Percentiles rank a stretch among this genome's conserved stretches.
phyloP scores from a whole-genome alignment of 441 rosid species.

The Populus trichocarpa region DNA sequence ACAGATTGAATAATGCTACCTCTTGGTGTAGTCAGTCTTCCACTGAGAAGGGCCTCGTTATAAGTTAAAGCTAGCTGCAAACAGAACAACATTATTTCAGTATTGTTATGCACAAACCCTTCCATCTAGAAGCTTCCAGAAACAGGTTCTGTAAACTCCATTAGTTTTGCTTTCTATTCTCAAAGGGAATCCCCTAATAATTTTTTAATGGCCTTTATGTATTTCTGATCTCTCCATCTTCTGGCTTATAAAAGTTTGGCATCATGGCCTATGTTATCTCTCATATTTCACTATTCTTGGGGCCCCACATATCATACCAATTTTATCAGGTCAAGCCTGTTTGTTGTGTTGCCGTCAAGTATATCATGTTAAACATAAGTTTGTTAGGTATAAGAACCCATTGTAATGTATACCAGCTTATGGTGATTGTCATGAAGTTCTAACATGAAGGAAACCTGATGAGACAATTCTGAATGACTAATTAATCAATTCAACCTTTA shows the following conservation, averaged over 20 bases:
- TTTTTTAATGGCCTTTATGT: slow-evolving; percentile 1
- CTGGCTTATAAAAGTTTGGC: neutral
- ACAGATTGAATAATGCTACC: slow-evolving; percentile 76
- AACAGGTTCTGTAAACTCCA: neutral
- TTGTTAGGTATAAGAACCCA: neutral
- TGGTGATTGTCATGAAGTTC: no score
- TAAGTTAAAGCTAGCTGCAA: slow-evolving; percentile 82
- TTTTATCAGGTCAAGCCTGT: neutral
- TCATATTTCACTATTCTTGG: neutral
- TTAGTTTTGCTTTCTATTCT: neutral
- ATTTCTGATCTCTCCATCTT: neutral
- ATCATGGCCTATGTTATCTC: neutral
- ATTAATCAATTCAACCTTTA: neutral
- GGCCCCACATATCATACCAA: neutral
- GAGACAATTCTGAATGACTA: neutral
- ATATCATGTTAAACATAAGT: neutral
- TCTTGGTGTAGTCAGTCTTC: slow-evolving; percentile 54
- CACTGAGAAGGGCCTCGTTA: slow-evolving; percentile 68
- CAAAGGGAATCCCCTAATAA: neutral
- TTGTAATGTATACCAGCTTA: neutral
- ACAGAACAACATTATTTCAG: neutral
- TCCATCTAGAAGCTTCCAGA: neutral
- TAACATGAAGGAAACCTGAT: neutral
- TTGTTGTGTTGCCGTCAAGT: neutral
- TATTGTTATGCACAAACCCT: neutral